A percentile compares a stretch with the other conserved stretches of the same genome.
phyloP scores from a whole-genome alignment of 1,284 basidiomycete species.

The Ustilago shanxiensis region DNA sequence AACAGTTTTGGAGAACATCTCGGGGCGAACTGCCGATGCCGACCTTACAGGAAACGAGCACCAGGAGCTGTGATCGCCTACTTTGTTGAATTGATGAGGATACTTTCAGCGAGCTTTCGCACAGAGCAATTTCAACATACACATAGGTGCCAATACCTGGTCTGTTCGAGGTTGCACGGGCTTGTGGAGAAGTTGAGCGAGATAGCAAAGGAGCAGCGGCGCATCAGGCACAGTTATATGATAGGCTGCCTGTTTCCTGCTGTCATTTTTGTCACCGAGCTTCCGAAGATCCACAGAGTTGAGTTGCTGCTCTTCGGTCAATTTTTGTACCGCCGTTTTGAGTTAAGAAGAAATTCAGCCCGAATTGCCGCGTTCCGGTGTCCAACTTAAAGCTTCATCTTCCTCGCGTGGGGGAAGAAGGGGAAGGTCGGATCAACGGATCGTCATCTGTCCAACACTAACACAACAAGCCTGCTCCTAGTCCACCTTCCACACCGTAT shows the following conservation, averaged over 20 bases:
- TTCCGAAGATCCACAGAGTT: constrained; percentile 43
- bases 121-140: too few species aligned
- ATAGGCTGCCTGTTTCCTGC: background rate
- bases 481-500: background rate
- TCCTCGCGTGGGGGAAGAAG: constrained; percentile 9
- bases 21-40: constrained; percentile 12
- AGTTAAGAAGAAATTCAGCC: constrained; percentile 10
- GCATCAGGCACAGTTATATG: too few species aligned
- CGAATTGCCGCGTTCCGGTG: constrained; percentile 28
- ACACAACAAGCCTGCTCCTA: background rate
- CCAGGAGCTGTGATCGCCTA: constrained; percentile 15
- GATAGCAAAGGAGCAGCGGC: background rate
- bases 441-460: too few species aligned
- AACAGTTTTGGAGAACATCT: constrained; percentile 26
- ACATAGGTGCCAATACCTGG: background rate
- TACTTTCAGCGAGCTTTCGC: background rate
- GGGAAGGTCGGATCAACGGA: constrained; percentile 27
- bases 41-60: constrained; percentile 1
- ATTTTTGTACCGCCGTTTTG: constrained; percentile 9
- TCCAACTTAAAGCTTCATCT: constrained; percentile 1
- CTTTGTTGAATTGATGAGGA: background rate
- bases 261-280: constrained; percentile 22
- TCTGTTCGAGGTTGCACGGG: background rate
- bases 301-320: constrained; percentile 26
- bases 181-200: background rate